phyloP scores from a whole-genome alignment of 306 rosid species.

The Argentina anserina region DNA sequence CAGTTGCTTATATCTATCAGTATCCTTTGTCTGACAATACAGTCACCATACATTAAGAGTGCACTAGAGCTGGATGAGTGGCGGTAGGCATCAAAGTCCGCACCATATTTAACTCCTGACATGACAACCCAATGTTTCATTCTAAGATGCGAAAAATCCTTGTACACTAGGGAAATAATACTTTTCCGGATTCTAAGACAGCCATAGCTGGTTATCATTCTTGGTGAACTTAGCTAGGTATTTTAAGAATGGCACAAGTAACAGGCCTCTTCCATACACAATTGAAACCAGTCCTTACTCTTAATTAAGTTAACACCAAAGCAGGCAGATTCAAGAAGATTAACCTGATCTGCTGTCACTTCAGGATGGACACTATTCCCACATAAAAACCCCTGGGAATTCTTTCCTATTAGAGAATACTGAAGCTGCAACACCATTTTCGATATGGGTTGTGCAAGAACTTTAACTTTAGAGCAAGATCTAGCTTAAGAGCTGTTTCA shows the following conservation, averaged over 20 bases:
- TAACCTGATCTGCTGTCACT: background rate
- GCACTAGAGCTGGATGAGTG: background rate
- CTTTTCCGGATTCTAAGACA: background rate
- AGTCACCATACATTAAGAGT: background rate
- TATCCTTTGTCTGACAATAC: background rate
- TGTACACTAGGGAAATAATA: background rate
- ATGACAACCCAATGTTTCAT: background rate
- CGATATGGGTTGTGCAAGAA: background rate
- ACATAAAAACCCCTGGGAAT: background rate
- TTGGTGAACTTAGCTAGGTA: background rate
- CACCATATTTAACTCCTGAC: background rate
- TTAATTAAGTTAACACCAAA: background rate
- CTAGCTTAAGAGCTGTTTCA: background rate
- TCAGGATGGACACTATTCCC: background rate
- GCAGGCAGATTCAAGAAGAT: background rate
- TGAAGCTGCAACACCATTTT: background rate
- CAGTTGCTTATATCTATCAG: background rate
- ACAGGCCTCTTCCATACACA: background rate
- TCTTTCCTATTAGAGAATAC: background rate
- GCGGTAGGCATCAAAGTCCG: background rate
- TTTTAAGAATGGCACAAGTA: background rate
- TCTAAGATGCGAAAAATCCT: background rate
- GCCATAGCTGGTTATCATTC: background rate
- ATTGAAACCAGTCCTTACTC: background rate
- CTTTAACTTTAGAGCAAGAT: background rate